Percentiles rank a stretch among this genome's conserved stretches.
Conservation (phyloP, 257 asterid genomes). For the Salvia splendens region DNA sequence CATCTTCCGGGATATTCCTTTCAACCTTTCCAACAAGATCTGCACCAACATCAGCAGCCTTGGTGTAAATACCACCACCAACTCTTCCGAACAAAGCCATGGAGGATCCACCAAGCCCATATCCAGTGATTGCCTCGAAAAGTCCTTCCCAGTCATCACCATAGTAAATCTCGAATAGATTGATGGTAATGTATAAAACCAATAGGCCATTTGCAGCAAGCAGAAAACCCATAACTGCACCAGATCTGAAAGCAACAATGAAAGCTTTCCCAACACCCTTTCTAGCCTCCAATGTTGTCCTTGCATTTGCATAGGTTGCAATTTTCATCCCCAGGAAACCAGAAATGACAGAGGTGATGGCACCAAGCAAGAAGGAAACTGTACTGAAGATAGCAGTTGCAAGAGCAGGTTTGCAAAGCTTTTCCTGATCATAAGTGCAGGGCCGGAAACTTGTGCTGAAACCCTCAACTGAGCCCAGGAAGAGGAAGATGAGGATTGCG, state of each 20-base stretch:
- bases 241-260: conserved; percentile 67
- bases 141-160: conserved; percentile 98
- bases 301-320: conserved; percentile 95
- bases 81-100: conserved; percentile 98
- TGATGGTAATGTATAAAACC: conserved; percentile 79
- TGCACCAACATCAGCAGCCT: conserved; percentile 72
- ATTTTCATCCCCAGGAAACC: conserved; percentile 98
- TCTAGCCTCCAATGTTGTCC: conserved; percentile 92
- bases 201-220: conserved; percentile 92
- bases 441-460: conserved; percentile 66
- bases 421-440: conserved; percentile 53
- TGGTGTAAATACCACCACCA: conserved; percentile 94
- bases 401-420: conserved; percentile 67
- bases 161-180: conserved; percentile 76
- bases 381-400: conserved; percentile 93
- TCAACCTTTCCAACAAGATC: conserved; percentile 69
- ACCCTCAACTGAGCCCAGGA: conserved; percentile 89
- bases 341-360: conserved; percentile 77
- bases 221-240: conserved; percentile 99
- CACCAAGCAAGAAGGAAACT: conserved; percentile 81
- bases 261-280: conserved; percentile 86
- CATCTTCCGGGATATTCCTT: conserved; percentile 67
- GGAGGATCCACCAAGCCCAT: conserved; percentile 98
- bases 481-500: conserved; percentile 88
- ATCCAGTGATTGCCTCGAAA: conserved; percentile 91